These are phyloP conservation scores for Serendipita sp. DNA, from an alignment of 768 basidiomycete genomes.

Conservation along the genomic window DNA sequence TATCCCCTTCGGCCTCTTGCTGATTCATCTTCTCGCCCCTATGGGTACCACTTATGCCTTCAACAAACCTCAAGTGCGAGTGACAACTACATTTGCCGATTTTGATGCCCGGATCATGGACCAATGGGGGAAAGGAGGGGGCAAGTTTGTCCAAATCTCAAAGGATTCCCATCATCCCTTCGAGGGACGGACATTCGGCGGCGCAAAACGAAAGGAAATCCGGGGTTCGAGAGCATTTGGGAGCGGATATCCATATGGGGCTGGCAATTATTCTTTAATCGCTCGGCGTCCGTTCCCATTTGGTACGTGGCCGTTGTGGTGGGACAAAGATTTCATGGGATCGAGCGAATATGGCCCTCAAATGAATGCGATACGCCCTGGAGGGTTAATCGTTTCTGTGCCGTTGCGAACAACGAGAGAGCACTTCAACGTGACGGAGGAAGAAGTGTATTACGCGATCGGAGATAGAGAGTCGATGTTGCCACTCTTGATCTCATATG, in stretches of 20 bases:
- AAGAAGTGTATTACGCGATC: not conserved
- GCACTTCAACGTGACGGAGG: not conserved
- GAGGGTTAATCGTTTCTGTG: not conserved
- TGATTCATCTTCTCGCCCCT: too few species aligned
- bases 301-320: not conserved
- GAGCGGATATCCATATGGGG: constrained; percentile 3
- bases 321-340: not conserved
- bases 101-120: constrained; percentile 1
- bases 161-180: not conserved
- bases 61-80: not conserved
- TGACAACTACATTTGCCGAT: not conserved
- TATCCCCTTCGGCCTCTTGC: too few species aligned
- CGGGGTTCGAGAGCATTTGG: not conserved
- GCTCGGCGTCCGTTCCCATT: not conserved
- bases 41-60: not conserved
- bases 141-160: not conserved
- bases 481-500: not conserved
- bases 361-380: not conserved
- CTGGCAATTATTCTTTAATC: not conserved
- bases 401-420: not conserved
- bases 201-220: not conserved
- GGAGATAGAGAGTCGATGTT: not conserved
- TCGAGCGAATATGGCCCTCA: constrained; percentile 1
- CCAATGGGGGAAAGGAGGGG: not conserved
- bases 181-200: not conserved